Evolutionary conservation across 176 grass and related monocot species (phyloP), one percentile per base, ranked within the genome.

Genomic region (Aechmea fasciata): DNA sequence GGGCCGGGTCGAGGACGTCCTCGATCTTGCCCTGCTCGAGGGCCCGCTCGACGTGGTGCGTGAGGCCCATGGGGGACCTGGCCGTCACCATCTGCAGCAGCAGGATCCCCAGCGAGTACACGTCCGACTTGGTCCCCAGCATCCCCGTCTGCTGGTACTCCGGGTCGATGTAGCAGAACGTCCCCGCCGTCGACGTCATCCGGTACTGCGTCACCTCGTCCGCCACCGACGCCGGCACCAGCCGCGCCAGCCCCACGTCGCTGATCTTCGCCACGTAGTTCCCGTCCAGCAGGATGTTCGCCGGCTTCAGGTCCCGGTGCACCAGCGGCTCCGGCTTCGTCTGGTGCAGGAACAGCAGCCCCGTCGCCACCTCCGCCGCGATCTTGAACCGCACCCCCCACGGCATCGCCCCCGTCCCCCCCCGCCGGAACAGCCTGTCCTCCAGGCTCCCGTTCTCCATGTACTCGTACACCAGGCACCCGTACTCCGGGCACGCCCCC

Each of bases 111-210:
- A 96, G 47, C 0, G 92, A 96, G 82, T 96, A 96, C 15, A 96
- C 73, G 49, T 96, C 92, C 0, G 88, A 96, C 57, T 89, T 91
- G 1, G 89, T 91, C 14, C 85, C 85, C 13, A 92, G 83, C 88
- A 92, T 92, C 18, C 92, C 92, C 0, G 88, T 89, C 80, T 96
- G 86, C 79, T 96, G 92, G 75, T 96, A 96, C 72, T 96, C 92
- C 0, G 92, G 92, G 68, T 96, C 92, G 9, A 96, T 96, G 76
- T 96, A 96, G 73, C 88, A 96, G 69, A 96, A 85, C 9, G 92
- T 96, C 4, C 92, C 88, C 0, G 88, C 88, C 0, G 92, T 82
- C 10, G 92, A 83, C 2, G 92, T 96, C 83, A 96, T 92, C 81
- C 92, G 50, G 79, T 92, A 96, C 68, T 89, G 85, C 0, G 92